Conservation (phyloP, 768 basidiomycete genomes). For the Solioccasus polychromus region DNA sequence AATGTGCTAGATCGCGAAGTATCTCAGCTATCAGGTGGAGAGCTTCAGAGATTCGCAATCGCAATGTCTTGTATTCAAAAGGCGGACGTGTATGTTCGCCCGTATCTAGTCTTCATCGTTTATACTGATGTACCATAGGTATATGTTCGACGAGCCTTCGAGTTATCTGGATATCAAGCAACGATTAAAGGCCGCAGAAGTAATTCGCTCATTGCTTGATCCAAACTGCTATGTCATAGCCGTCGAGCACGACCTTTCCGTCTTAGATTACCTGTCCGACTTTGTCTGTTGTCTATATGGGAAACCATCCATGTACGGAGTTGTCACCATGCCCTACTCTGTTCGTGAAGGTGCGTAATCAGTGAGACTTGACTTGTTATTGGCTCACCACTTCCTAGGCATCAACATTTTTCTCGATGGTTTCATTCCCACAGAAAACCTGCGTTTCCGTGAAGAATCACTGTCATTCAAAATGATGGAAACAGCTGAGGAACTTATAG, state of each 20-base stretch:
- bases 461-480: conserved; percentile 98
- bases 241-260: conserved; percentile 98
- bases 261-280: conserved; percentile 97
- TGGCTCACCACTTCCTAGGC: conserved; percentile 43
- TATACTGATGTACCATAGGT: conserved; percentile 43
- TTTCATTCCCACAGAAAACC: conserved; percentile 96
- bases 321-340: conserved; percentile 98
- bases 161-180: conserved; percentile 97
- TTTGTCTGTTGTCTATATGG: conserved; percentile 98
- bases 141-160: conserved; percentile 99
- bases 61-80: conserved; percentile 94
- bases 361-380: not conserved
- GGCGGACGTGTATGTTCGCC: conserved; percentile 82
- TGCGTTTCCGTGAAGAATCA: conserved; percentile 95
- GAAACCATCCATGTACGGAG: conserved; percentile 95
- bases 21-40: conserved; percentile 87
- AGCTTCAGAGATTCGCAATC: conserved; percentile 96
- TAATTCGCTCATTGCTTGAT: conserved; percentile 82
- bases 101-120: not conserved
- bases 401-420: conserved; percentile 99
- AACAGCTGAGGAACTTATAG: conserved; percentile 84
- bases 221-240: conserved; percentile 92
- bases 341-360: conserved; percentile 82
- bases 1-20: conserved; percentile 86
- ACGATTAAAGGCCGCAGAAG: conserved; percentile 90